Evolutionary conservation across 768 basidiomycete species (phyloP).

Genomic region (Rhizopogon rudus): DNA sequence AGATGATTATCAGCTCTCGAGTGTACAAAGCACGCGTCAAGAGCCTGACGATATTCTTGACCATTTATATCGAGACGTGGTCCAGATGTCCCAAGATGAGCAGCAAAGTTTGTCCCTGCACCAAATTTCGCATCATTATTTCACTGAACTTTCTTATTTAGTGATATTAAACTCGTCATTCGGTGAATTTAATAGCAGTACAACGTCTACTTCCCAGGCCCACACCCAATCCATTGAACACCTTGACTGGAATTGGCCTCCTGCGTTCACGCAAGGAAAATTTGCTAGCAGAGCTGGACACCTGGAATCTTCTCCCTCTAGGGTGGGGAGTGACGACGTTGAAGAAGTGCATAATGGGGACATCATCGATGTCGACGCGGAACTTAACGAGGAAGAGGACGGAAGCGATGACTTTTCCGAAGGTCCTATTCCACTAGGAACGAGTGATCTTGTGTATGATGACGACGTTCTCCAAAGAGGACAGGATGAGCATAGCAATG

Average conservation of each 20-base stretch:
- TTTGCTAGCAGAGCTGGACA: constrained; percentile 14
- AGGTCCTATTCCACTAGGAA: constrained; percentile 21
- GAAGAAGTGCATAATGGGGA: constrained; percentile 15
- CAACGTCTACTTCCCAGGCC: neutral
- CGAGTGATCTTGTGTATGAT: constrained; percentile 20
- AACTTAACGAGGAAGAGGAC: neutral
- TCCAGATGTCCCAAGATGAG: neutral
- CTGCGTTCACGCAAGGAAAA: constrained; percentile 24
- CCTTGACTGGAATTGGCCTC: constrained; percentile 32
- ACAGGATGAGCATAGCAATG: constrained; percentile 6
- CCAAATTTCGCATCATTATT: neutral
- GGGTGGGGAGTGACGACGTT: constrained; percentile 7
- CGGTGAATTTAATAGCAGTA: neutral
- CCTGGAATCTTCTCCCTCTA: constrained; percentile 6
- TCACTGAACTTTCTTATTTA: neutral
- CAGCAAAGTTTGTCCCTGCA: neutral
- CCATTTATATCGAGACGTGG: constrained; percentile 4
- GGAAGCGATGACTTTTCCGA: neutral
- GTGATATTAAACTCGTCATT: neutral
- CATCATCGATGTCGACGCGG: constrained; percentile 14
- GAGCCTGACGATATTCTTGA: constrained; percentile 1
- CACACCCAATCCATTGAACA: constrained; percentile 12
- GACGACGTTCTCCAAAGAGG: neutral
- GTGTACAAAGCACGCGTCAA: neutral
- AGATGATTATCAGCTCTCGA: neutral